Base-by-base conservation (phyloP, 1,284 basidiomycete species). In the Melampsora larici-populina region DNA sequence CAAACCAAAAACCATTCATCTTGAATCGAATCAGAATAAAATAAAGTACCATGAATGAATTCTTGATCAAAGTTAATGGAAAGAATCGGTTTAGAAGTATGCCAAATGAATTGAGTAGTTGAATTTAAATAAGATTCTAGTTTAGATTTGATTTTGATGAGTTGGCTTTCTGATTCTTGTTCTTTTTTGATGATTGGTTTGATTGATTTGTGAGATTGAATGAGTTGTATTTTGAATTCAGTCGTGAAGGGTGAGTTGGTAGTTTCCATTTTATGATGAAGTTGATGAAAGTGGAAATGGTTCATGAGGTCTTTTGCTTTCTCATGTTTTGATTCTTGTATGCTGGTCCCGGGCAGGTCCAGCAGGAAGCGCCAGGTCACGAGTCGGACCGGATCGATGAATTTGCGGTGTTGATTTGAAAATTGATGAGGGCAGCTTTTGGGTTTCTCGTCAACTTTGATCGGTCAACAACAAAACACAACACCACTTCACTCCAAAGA, bases 1-100 rank as follows among this genome's bases (percentile, higher is more conserved):
- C 93, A 98, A 18, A 96, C 92, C 21, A 89, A 87, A 82, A 90
- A 91, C 95, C 95, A 98, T 85, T 98, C 96, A 82, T 98, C 95
- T 82, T 98, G 94, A 24, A 98, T 88, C 71, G 90, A 92, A 84
- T 97, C 96, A 3, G 94, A 94, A 26, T 78, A 78, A 43, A 70
- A 24, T 29, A 78, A 55, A 55, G 26, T 36, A 21, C 67, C 67
- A 49, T 69, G 33, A 11, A 76, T 40, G 18, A 17, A 46, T 29
- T 18, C n/a, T 15, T 62, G 40, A 33, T 26, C 17, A 43, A 70
- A 63, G 8, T 43, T 62, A 31, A 24, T 64, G 2, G 67, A 55
- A 1, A 69, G 8, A 48, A 58, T 66, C 17, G 62, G 67, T 63
- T 70, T 33, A 1, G 66, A 66, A 70, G 18, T 49, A 65, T 78